These are phyloP conservation scores for Neurospora sp. DNA, from an alignment of 495 filamentous ascomycete genomes.

Conservation along the genomic window DNA sequence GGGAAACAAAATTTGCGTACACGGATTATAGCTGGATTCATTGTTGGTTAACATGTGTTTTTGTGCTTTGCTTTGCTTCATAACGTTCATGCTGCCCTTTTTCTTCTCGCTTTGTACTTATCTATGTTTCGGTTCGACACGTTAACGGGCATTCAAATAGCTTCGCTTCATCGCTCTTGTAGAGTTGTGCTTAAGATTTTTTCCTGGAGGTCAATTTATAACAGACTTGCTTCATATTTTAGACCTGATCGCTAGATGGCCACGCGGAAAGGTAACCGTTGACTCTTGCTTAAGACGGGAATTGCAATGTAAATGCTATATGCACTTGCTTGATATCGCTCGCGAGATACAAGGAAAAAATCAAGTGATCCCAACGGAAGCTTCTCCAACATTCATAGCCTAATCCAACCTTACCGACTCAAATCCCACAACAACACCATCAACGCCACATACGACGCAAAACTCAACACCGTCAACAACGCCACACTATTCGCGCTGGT, in stretches of 20 bases:
- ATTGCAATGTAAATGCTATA: not conserved
- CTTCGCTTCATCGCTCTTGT: not conserved
- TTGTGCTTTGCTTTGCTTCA: not conserved
- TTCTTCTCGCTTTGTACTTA: slow-evolving; percentile 5
- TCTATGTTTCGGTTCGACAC: not conserved
- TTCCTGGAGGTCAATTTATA: not conserved
- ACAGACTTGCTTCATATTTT: not conserved
- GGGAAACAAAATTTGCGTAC: slow-evolving; percentile 4
- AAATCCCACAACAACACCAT: slow-evolving; percentile 63
- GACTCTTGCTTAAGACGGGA: not conserved
- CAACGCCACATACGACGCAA: slow-evolving; percentile 72
- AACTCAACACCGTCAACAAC: slow-evolving; percentile 69
- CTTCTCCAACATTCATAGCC: not conserved
- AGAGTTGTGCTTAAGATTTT: not conserved
- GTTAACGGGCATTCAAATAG: not conserved
- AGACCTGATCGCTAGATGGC: not conserved
- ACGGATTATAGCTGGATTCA: not conserved
- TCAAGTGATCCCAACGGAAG: not conserved
- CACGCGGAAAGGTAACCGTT: too few species aligned
- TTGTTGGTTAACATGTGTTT: slow-evolving; percentile 3
- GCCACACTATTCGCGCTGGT: slow-evolving; percentile 79
- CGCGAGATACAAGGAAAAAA: not conserved
- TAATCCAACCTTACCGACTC: slow-evolving; percentile 7
- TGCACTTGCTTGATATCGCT: not conserved
- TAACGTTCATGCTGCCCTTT: not conserved